These are phyloP conservation scores for Raffaelea albimanens DNA, from an alignment of 2,329 filamentous ascomycete species.

Conservation along the genomic window DNA sequence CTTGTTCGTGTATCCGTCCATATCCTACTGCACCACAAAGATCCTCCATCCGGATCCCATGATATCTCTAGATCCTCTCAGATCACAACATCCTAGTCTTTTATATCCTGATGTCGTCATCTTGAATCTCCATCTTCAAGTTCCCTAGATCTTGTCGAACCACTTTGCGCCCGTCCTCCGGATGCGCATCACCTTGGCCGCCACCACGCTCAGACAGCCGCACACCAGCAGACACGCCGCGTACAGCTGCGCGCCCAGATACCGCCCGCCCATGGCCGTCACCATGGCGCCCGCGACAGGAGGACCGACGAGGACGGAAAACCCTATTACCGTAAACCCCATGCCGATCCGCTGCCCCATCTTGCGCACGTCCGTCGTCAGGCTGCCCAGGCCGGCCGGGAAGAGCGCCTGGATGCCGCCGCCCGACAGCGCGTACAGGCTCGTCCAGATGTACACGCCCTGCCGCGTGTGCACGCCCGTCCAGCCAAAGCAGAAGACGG, in stretches of 20 bases:
- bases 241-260: conserved; percentile 42
- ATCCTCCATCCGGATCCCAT: too few species aligned
- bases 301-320: conserved; percentile 43
- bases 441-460: conserved; percentile 39
- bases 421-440: conserved; percentile 39
- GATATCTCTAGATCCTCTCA: too few species aligned
- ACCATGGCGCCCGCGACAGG: conserved; percentile 45
- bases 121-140: too few species aligned
- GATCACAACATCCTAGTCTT: background rate
- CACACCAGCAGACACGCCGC: conserved; percentile 32
- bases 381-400: conserved; percentile 36
- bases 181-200: conserved; percentile 9
- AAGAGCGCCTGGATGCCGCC: conserved; percentile 43
- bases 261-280: conserved; percentile 30
- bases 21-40: too few species aligned
- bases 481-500: conserved; percentile 34
- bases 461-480: conserved; percentile 30
- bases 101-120: background rate
- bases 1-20: too few species aligned
- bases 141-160: conserved; percentile 8
- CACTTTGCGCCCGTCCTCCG: conserved; percentile 3
- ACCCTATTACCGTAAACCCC: conserved; percentile 37
- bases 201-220: conserved; percentile 4
- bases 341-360: conserved; percentile 47
- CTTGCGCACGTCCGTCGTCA: conserved; percentile 43